phyloP scores from a whole-genome alignment of 1,284 basidiomycete genomes.

The Trametes pubescens region DNA sequence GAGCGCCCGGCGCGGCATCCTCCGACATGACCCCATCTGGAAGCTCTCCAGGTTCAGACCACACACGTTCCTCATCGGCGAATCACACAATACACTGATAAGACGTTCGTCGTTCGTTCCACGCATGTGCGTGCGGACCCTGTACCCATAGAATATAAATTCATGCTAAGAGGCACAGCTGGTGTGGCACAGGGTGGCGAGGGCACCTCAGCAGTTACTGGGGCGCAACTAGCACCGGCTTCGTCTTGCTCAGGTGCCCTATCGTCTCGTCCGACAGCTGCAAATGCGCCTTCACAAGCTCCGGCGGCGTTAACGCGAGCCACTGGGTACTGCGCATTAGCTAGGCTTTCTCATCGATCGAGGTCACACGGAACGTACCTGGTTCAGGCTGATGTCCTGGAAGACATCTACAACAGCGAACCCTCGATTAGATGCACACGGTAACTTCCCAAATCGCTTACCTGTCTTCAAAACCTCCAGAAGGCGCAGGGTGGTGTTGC shows the following conservation, averaged over 20 bases:
- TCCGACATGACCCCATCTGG: constrained; percentile 21
- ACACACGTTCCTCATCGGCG: constrained; percentile 22
- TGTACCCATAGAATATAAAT: constrained; percentile 9
- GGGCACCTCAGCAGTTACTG: neutral
- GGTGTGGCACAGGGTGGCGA: neutral
- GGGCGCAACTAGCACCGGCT: constrained; percentile 42
- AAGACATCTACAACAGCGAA: constrained; percentile 32
- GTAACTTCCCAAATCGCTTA: constrained; percentile 29
- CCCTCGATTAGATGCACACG: neutral
- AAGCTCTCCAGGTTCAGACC: constrained; percentile 20
- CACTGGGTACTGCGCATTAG: constrained; percentile 37
- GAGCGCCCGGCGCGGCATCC: constrained; percentile 13
- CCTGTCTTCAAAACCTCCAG: constrained; percentile 70
- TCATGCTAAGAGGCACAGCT: too few relatives aligned
- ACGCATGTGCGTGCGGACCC: constrained; percentile 19
- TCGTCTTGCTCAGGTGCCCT: constrained; percentile 45
- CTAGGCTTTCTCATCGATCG: neutral
- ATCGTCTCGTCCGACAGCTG: constrained; percentile 47
- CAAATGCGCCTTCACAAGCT: constrained; percentile 50
- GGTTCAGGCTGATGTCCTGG: constrained; percentile 42
- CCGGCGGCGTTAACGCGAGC: constrained; percentile 52
- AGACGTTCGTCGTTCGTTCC: neutral
- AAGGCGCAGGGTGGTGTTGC: constrained; percentile 64
- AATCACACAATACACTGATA: constrained; percentile 12
- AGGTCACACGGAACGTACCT: constrained; percentile 31